Conservation (phyloP, 2,329 filamentous ascomycete species). For the Daldinia sp. region DNA sequence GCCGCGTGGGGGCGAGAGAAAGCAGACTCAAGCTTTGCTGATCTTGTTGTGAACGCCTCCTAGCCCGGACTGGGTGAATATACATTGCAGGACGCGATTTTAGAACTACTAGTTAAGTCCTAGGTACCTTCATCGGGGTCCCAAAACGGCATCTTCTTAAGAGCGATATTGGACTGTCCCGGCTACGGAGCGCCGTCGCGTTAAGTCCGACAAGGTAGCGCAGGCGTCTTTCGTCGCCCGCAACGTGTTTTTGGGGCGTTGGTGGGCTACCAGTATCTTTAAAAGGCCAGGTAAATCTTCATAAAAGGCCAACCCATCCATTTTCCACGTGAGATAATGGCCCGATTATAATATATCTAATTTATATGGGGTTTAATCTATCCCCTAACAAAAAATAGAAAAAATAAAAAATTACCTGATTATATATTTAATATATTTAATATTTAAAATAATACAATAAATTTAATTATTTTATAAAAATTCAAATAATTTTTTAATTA, state of each 20-base stretch:
- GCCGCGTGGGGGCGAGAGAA: slow-evolving; percentile 7
- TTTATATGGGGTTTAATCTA: too few species aligned
- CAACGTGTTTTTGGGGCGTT: slow-evolving; percentile 20
- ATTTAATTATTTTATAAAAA: too few species aligned
- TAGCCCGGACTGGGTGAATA: slow-evolving; percentile 1
- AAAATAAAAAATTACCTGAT: too few species aligned
- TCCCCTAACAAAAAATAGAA: too few species aligned
- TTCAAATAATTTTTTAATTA: too few species aligned
- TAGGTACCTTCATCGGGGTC: not conserved
- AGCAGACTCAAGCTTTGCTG: not conserved
- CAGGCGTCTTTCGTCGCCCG: slow-evolving; percentile 6
- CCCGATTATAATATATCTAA: too few species aligned
- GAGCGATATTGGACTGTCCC: too few species aligned
- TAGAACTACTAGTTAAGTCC: not conserved
- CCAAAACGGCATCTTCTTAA: not conserved
- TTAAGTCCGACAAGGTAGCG: slow-evolving; percentile 2
- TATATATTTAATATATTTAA: too few species aligned
- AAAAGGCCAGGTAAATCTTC: too few species aligned
- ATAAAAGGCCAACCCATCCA: too few species aligned
- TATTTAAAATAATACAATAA: too few species aligned
- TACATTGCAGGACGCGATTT: not conserved
- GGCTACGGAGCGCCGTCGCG: not conserved
- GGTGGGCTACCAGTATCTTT: slow-evolving; percentile 29
- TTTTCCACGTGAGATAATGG: too few species aligned
- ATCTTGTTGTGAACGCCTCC: slow-evolving; percentile 7